Evolutionary conservation across 108 stramenopile genomes (phyloP).

Genomic region (Skeletonema costatum): DNA sequence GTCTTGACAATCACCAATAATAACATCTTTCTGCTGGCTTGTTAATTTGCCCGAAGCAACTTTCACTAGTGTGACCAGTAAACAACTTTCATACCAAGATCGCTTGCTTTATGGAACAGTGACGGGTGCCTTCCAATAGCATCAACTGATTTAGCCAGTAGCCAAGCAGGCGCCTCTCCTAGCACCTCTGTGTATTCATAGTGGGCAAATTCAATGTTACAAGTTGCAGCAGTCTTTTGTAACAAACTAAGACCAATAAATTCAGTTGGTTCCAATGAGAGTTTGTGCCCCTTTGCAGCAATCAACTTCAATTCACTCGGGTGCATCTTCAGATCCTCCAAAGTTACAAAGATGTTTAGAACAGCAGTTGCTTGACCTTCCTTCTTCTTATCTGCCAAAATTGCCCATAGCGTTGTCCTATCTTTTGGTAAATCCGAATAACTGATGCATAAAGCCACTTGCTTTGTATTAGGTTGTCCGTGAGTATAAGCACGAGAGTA

Average conservation of each 20-base stretch:
- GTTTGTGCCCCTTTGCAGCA: slow-evolving; percentile 18
- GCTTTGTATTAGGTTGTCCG: slow-evolving; percentile 49
- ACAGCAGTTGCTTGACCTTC: slow-evolving; percentile 9
- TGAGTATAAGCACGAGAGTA: slow-evolving; percentile 39
- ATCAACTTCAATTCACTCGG: slow-evolving; percentile 21
- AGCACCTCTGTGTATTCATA: slow-evolving; percentile 19
- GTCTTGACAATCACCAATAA: slow-evolving; percentile 24
- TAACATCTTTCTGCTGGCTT: slow-evolving; percentile 9
- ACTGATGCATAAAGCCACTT: slow-evolving; percentile 43
- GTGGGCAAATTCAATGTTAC: slow-evolving; percentile 24
- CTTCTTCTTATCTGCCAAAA: slow-evolving; percentile 7
- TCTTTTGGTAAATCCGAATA: slow-evolving; percentile 32
- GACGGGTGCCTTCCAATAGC: slow-evolving; percentile 36
- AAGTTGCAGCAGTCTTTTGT: slow-evolving; percentile 5
- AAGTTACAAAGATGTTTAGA: slow-evolving; percentile 43
- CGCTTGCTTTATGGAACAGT: slow-evolving; percentile 25
- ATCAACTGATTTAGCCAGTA: slow-evolving; percentile 20
- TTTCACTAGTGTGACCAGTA: slow-evolving; percentile 36
- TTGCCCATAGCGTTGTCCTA: neutral
- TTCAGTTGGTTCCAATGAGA: slow-evolving; percentile 22
- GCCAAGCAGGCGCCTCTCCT: slow-evolving; percentile 28
- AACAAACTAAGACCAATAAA: slow-evolving; percentile 14
- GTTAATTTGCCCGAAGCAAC: slow-evolving; percentile 6
- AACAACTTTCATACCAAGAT: slow-evolving; percentile 45
- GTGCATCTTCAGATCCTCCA: slow-evolving; percentile 27